Evolutionary conservation across 108 stramenopile genomes (phyloP), one percentile per base, ranked within the genome.

Genomic region (Skeletonema tropicum): DNA sequence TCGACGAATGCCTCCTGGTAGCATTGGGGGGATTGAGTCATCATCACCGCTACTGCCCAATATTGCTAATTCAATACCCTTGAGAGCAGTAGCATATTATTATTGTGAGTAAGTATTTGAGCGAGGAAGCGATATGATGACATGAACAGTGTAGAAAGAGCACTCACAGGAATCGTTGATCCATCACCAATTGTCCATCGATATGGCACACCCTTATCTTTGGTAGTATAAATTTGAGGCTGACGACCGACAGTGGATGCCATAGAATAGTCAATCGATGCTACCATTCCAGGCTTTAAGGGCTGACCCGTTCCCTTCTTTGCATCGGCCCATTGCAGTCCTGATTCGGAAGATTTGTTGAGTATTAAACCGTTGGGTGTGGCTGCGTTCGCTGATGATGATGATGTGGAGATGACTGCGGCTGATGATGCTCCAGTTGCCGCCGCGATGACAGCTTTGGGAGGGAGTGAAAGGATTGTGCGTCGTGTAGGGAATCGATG

Each of bases 171-270:
- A 11, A 68, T 68, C 15, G 68, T 68, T 19, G 58, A 60, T 6
- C 68, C 68, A 62, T 68, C 68, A 4, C 59, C 59, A 5, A 68
- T 57, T 15, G 57, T 68, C 68, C 68, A 68, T 58, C 68, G 57
- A 62, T 68, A 68, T 10, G 68, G 68, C 60, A 17, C 42, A 7
- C 68, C 68, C 60, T 60, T 68, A 23, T 68, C 68, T 62, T 68
- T 68, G 11, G 68, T 68, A 11, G 68, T 61, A 57, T 68, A 68
- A 14, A 68, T 68, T 62, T 60, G 57, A 26, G 68, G 68, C 29
- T 60, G 59, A 19, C 68, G 57, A 19, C 68, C 68, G 23, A 29
- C 60, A 15, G 60, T 61, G 19, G 59, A 61, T 15, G 68, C 68
- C 42, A 68, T 61, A 5, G 68, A 68, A 62, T 68, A 68, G n/a